A percentile compares a stretch with the other conserved stretches of the same genome.
Conservation (phyloP, 257 asterid genomes). For the Forsythia viridissima region DNA sequence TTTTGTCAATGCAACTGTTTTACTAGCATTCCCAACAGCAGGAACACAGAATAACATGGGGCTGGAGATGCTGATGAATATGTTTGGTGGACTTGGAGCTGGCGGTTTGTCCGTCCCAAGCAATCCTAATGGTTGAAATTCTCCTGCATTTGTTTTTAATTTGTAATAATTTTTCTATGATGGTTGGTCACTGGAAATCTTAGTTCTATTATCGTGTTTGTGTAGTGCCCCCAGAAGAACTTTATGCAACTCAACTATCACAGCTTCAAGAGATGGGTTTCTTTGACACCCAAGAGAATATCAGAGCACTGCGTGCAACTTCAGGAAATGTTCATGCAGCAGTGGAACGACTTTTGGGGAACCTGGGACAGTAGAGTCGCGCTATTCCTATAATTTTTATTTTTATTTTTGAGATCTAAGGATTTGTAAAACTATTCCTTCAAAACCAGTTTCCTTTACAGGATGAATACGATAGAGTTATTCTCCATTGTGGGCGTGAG, state of each 20-base stretch:
- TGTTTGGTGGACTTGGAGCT: constrained; percentile 63
- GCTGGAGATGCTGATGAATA: constrained; percentile 47
- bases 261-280: constrained; percentile 76
- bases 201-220: constrained; percentile 6
- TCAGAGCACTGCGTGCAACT: constrained; percentile 57
- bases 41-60: constrained; percentile 37
- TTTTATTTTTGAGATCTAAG: constrained; percentile 4
- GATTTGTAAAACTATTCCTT: constrained; percentile 31
- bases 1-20: constrained; percentile 5
- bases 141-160: background rate
- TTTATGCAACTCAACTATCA: constrained; percentile 56
- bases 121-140: constrained; percentile 34
- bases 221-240: constrained; percentile 61
- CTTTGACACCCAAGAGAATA: constrained; percentile 52
- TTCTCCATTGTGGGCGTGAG: constrained; percentile 32
- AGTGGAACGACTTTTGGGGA: constrained; percentile 59
- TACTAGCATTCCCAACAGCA: constrained; percentile 18
- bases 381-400: constrained; percentile 10
- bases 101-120: constrained; percentile 42
- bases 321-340: constrained; percentile 65
- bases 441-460: constrained; percentile 9
- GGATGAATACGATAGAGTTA: constrained; percentile 28
- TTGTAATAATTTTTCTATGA: background rate
- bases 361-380: constrained; percentile 36
- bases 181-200: background rate